Conservation (phyloP, 31 red algal genomes). For the Asparagopsis taxiformis region DNA sequence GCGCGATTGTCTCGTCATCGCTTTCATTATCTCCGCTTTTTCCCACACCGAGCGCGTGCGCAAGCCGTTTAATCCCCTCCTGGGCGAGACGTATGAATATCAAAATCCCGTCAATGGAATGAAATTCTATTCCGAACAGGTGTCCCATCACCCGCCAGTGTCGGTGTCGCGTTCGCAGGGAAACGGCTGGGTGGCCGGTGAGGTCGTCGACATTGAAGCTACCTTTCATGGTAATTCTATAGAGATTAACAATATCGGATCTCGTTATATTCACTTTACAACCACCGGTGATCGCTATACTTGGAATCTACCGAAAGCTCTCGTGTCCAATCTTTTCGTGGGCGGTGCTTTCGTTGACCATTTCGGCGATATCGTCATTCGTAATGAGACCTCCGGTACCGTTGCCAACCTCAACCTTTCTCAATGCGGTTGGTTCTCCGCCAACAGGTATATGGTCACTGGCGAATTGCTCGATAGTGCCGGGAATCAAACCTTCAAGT, state of each 20-base stretch:
- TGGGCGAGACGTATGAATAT: conserved; percentile 93
- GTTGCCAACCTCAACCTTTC: conserved; percentile 39
- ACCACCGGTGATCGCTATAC: conserved; percentile 78
- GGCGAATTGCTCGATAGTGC: conserved; percentile 39
- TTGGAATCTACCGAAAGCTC: conserved; percentile 79
- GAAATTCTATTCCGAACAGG: conserved; percentile 87
- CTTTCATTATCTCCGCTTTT: conserved; percentile 86
- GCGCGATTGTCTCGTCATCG: conserved; percentile 77
- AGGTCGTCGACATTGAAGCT: conserved; percentile 71
- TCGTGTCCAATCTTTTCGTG: conserved; percentile 89
- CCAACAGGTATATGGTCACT: conserved; percentile 44
- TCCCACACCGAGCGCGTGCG: conserved; percentile 81
- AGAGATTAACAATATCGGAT: conserved; percentile 75
- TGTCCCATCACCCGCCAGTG: conserved; percentile 93
- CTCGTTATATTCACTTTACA: conserved; percentile 67
- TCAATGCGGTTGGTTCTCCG: conserved; percentile 77
- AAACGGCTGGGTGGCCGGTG: conserved; percentile 55
- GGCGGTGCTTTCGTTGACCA: conserved; percentile 89
- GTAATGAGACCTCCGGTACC: conserved; percentile 67
- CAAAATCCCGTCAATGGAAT: conserved; percentile 51
- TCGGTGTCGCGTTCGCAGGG: conserved; percentile 56
- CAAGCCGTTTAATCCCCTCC: conserved; percentile 95
- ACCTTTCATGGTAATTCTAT: conserved; percentile 94
- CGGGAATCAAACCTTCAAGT: conserved; percentile 33
- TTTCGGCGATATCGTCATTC: conserved; percentile 76